Conservation (phyloP, 129 eudicot species). For the Tagetes erecta region DNA sequence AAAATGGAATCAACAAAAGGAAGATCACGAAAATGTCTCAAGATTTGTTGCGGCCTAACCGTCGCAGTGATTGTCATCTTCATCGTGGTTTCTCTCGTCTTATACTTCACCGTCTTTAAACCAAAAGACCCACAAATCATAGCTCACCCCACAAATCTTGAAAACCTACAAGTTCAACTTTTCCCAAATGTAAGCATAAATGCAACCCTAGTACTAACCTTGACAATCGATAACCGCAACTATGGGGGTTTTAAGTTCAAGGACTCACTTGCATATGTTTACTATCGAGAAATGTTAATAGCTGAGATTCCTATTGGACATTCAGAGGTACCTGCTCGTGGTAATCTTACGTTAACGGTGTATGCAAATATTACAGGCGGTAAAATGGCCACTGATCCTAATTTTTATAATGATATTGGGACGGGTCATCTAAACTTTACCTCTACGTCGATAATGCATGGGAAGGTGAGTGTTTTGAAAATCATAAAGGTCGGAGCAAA, state of each 20-base stretch:
- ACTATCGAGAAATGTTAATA: constrained; percentile 29
- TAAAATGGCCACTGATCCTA: constrained; percentile 38
- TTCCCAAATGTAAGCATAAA: constrained; percentile 37
- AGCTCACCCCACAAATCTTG: constrained; percentile 43
- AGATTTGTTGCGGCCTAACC: constrained; percentile 37
- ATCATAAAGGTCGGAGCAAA: constrained; percentile 33
- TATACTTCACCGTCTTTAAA: constrained; percentile 38
- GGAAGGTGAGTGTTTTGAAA: constrained; percentile 36
- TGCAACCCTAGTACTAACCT: constrained; percentile 36
- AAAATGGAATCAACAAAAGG: constrained; percentile 28
- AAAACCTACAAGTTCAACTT: constrained; percentile 38
- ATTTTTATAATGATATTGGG: constrained; percentile 28
- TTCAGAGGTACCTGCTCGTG: constrained; percentile 39
- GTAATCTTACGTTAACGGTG: constrained; percentile 22
- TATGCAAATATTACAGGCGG: constrained; percentile 38
- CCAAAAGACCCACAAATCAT: constrained; percentile 37
- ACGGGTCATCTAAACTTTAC: constrained; percentile 39
- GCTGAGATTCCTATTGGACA: constrained; percentile 36
- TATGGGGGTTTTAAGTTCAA: constrained; percentile 41
- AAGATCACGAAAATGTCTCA: constrained; percentile 35
- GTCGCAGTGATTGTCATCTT: constrained; percentile 12
- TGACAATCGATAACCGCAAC: constrained; percentile 37
- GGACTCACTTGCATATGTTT: constrained; percentile 36
- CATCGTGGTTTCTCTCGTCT: constrained; percentile 29
- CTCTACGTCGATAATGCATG: constrained; percentile 37